Evolutionary conservation across 2,329 filamentous ascomycete species (phyloP).

Genomic region (Aspergillus sp.): DNA sequence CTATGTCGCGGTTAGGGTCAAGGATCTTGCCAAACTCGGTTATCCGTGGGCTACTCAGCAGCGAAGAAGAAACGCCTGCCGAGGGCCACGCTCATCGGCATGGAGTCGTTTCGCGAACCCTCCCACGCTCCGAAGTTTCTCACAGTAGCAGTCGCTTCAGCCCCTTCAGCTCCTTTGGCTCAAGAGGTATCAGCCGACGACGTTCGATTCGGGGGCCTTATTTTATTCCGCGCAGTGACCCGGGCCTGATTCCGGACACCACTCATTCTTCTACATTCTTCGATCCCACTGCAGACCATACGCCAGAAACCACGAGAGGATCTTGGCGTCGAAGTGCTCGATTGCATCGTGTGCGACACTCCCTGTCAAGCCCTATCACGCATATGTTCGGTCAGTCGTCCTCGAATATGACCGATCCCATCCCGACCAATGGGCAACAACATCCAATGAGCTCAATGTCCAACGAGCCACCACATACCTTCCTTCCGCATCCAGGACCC

Average conservation of each 20-base stretch:
- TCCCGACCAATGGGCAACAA: conserved; percentile 26
- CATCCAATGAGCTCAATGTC: conserved; percentile 30
- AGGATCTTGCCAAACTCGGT: conserved; percentile 49
- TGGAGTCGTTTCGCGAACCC: conserved; percentile 40
- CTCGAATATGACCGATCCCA: conserved; percentile 23
- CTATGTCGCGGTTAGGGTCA: conserved; percentile 50
- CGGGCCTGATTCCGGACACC: conserved; percentile 31
- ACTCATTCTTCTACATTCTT: conserved; percentile 25
- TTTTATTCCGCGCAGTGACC: conserved; percentile 38
- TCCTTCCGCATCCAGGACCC: conserved; percentile 36
- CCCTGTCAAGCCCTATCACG: conserved; percentile 43
- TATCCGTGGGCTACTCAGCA: conserved; percentile 44
- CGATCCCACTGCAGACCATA: conserved; percentile 25
- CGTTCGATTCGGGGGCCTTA: conserved; percentile 41
- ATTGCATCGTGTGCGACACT: conserved; percentile 44
- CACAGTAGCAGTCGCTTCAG: conserved; percentile 39
- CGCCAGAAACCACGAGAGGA: conserved; percentile 30
- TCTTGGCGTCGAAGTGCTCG: conserved; percentile 42
- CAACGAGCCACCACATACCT: conserved; percentile 32
- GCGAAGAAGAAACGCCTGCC: conserved; percentile 46
- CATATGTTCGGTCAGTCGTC: conserved; percentile 44
- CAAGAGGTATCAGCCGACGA: conserved; percentile 41
- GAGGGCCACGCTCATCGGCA: conserved; percentile 47
- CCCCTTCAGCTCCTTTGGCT: conserved; percentile 40
- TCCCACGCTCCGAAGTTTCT: conserved; percentile 34